A percentile compares a stretch with the other conserved stretches of the same genome.
Evolutionary conservation across 1,284 basidiomycete genomes (phyloP).

Genomic region (Malassezia vespertilionis): DNA sequence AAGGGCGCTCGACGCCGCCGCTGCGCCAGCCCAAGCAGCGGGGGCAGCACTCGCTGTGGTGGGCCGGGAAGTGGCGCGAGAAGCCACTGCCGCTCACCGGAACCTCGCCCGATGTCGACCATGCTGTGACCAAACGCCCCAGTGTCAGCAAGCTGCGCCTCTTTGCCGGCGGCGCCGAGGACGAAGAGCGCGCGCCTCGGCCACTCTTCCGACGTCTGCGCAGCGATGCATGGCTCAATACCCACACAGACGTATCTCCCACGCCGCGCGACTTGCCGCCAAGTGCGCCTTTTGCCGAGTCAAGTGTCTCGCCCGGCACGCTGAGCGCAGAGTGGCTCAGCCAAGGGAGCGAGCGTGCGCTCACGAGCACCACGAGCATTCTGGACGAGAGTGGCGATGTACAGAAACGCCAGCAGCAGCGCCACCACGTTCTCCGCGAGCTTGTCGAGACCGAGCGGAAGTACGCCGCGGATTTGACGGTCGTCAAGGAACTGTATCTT

Average conservation of each 20-base stretch:
- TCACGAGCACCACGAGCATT: background rate
- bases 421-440: slow-evolving; percentile 71
- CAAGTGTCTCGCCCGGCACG: too few species aligned
- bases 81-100: slow-evolving; percentile 1
- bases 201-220: background rate
- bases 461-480: slow-evolving; percentile 74
- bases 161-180: background rate
- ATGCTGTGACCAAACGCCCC: background rate
- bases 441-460: slow-evolving; percentile 60
- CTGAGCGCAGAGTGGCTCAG: background rate
- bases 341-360: too few species aligned
- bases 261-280: too few species aligned
- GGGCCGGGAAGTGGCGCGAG: background rate
- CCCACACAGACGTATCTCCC: too few species aligned
- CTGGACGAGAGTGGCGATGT: too few species aligned
- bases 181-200: background rate
- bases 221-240: background rate
- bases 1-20: background rate
- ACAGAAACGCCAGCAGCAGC: slow-evolving; percentile 55
- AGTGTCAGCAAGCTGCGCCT: slow-evolving; percentile 9
- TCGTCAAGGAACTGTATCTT: slow-evolving; percentile 68
- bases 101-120: background rate
- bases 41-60: background rate
- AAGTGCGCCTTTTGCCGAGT: too few species aligned
- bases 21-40: background rate